Percentiles rank a stretch among this genome's conserved stretches.
phyloP scores from a whole-genome alignment of 2,329 filamentous ascomycete species.

The Cytospora piceae region DNA sequence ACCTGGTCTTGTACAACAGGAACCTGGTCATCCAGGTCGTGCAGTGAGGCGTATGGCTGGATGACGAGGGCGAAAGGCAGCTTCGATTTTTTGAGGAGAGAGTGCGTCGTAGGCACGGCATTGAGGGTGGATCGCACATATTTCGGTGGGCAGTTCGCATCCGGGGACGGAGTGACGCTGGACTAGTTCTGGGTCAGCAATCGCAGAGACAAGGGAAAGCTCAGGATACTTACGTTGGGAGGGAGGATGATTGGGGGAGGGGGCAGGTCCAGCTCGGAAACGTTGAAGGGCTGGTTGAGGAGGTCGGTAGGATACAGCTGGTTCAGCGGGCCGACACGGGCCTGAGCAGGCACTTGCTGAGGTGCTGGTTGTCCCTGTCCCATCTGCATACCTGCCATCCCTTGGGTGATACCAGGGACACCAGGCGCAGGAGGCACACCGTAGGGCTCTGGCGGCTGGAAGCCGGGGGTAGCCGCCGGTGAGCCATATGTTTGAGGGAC shows the following conservation, averaged over 20 bases:
- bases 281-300: constrained; percentile 90
- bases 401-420: constrained; percentile 75
- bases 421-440: constrained; percentile 35
- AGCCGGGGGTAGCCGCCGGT: constrained; percentile 41
- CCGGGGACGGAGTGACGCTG: constrained; percentile 86
- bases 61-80: constrained; percentile 95
- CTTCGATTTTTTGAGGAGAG: constrained; percentile 93
- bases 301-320: constrained; percentile 92
- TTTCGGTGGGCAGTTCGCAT: constrained; percentile 89
- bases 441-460: constrained; percentile 57
- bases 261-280: constrained; percentile 86
- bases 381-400: constrained; percentile 85
- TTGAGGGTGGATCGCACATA: constrained; percentile 96
- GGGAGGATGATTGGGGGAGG: constrained; percentile 91
- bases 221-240: constrained; percentile 72
- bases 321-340: constrained; percentile 66
- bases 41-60: constrained; percentile 90
- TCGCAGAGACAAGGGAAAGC: background rate
- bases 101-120: constrained; percentile 88
- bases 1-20: constrained; percentile 96
- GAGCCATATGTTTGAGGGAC: constrained; percentile 50
- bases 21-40: constrained; percentile 88
- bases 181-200: constrained; percentile 55
- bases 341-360: constrained; percentile 54
- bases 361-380: constrained; percentile 60